These are phyloP conservation scores for Cryptomeria japonica DNA, from an alignment of 75 land plant species.

Conservation along the genomic window DNA sequence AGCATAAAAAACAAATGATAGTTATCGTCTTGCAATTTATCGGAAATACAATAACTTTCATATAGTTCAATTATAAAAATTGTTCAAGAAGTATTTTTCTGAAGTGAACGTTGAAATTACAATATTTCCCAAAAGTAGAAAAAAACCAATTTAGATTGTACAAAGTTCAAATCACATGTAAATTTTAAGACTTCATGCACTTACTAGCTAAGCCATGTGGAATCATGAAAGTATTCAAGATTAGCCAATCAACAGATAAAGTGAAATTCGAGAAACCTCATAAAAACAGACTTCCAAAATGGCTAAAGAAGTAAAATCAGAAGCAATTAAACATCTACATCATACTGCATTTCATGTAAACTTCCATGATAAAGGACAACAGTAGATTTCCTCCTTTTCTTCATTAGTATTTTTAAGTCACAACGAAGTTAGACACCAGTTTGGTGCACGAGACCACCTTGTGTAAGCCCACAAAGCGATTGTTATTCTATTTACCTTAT, in stretches of 20 bases:
- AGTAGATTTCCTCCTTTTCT: not conserved
- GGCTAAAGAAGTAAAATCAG: not conserved
- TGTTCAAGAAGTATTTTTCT: not conserved
- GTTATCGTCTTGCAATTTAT: not conserved
- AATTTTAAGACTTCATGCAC: too few species aligned
- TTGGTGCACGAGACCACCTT: too few species aligned
- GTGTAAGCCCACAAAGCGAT: too few species aligned
- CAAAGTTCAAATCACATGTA: not conserved
- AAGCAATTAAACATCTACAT: not conserved
- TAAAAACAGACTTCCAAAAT: slow-evolving; percentile 1
- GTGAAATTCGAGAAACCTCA: not conserved
- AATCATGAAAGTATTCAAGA: not conserved
- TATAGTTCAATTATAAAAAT: not conserved
- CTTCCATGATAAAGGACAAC: not conserved
- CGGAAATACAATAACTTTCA: not conserved
- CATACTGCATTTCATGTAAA: not conserved
- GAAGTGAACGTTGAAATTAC: not conserved
- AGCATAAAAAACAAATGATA: not conserved
- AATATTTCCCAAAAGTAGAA: not conserved
- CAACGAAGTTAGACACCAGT: too few species aligned
- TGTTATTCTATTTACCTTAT: too few species aligned
- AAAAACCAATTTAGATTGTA: not conserved
- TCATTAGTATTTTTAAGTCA: not conserved
- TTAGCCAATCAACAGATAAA: not conserved
- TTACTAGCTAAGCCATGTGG: not conserved